A percentile compares a stretch with the other conserved stretches of the same genome.
phyloP scores from a whole-genome alignment of 768 basidiomycete genomes.

The Amanita phalloides region DNA sequence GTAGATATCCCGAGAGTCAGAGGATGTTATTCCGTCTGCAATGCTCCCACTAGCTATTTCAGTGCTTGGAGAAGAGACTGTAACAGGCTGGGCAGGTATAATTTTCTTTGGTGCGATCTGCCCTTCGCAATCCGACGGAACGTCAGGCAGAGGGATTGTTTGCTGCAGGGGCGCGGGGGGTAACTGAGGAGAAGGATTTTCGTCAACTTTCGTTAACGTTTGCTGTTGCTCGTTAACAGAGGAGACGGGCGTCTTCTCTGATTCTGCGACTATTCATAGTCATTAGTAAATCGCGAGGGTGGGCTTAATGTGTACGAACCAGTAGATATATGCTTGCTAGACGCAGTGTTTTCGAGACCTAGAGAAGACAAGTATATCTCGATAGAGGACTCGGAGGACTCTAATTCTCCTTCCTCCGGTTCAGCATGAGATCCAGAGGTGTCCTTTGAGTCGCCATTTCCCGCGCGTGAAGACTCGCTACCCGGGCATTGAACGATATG shows the following conservation, averaged over 20 bases:
- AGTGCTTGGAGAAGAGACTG: not conserved
- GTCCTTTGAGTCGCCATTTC: not conserved
- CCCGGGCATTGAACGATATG: not conserved
- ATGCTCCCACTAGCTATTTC: slow-evolving; percentile 4
- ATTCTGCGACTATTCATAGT: not conserved
- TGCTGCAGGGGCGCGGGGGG: slow-evolving; percentile 21
- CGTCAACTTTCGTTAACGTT: not conserved
- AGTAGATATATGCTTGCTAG: not conserved
- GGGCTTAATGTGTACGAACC: not conserved
- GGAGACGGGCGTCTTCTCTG: not conserved
- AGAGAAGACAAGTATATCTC: slow-evolving; percentile 7
- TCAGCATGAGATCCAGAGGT: not conserved
- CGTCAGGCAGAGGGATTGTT: slow-evolving; percentile 22
- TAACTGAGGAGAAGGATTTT: slow-evolving; percentile 8
- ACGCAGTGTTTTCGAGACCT: not conserved
- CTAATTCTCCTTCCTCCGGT: slow-evolving; percentile 4
- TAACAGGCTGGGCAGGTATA: slow-evolving; percentile 3
- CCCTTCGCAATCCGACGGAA: slow-evolving; percentile 7
- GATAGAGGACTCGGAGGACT: slow-evolving; percentile 1
- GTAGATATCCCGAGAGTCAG: slow-evolving; percentile 1
- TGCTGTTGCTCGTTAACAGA: not conserved
- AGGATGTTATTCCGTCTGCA: not conserved
- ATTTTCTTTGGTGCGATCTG: slow-evolving; percentile 9
- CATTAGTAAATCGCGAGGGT: not conserved
- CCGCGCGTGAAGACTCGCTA: not conserved